Conservation (phyloP, 352 stramenopile species). For the Paralagenidium karlingii region DNA sequence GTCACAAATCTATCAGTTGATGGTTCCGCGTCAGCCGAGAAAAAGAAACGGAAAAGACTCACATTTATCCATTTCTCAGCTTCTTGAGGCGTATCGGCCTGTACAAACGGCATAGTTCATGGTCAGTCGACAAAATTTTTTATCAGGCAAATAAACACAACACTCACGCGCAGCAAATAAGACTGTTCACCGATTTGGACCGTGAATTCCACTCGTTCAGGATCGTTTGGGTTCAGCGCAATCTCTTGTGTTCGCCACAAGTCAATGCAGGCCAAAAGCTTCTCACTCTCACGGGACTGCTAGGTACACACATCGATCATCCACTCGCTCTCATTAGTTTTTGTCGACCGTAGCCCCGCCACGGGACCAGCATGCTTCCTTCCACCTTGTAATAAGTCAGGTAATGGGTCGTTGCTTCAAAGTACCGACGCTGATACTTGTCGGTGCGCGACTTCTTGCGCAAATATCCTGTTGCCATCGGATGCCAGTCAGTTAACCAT, state of each 20-base stretch:
- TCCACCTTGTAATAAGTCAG: constrained; percentile 97
- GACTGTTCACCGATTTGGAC: constrained; percentile 80
- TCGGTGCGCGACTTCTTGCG: constrained; percentile 89
- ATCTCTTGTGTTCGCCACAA: constrained; percentile 78
- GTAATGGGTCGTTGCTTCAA: constrained; percentile 96
- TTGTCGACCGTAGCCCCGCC: no score
- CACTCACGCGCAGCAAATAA: constrained; percentile 59
- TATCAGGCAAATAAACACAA: not conserved
- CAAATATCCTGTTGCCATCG: constrained; percentile 72
- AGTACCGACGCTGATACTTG: constrained; percentile 95
- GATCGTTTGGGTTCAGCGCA: constrained; percentile 41
- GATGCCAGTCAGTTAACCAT: not conserved
- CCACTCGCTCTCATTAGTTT: not conserved
- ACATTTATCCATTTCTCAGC: constrained; percentile 44
- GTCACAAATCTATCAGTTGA: not conserved
- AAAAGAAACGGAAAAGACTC: not conserved
- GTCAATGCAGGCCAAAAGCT: constrained; percentile 80
- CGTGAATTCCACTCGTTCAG: constrained; percentile 59
- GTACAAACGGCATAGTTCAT: not conserved
- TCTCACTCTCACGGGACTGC: constrained; percentile 74
- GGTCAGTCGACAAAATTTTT: not conserved
- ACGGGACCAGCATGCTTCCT: not conserved
- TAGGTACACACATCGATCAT: not conserved
- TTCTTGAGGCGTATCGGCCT: constrained; percentile 61
- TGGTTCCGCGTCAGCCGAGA: not conserved